Percentiles rank a stretch among this genome's conserved stretches.
These are phyloP conservation scores for Suhomyces maxii DNA, from an alignment of 1,139 yeast species.

Conservation along the genomic window DNA sequence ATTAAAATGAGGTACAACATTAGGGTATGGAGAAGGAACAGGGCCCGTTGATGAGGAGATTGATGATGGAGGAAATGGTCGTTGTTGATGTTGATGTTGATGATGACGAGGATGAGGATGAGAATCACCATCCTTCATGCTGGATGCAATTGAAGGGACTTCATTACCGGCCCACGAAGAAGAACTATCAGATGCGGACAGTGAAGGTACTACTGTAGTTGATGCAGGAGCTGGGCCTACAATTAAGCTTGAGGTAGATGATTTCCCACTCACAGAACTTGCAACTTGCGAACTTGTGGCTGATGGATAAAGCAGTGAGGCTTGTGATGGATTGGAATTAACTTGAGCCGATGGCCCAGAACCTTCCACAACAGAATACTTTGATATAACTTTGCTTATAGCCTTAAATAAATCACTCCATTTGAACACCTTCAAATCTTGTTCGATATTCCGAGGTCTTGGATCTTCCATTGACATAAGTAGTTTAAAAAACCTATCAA, in stretches of 20 bases:
- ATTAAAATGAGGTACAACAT: not conserved
- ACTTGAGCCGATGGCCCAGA: not conserved
- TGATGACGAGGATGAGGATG: too few relatives aligned
- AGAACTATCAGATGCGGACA: too few relatives aligned
- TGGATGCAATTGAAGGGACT: too few relatives aligned
- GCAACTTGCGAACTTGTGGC: not conserved
- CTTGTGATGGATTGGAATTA: not conserved
- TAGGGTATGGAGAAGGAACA: not conserved
- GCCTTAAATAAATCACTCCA: conserved; percentile 61
- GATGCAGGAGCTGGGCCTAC: too few relatives aligned
- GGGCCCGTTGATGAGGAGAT: not conserved
- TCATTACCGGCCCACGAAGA: too few relatives aligned
- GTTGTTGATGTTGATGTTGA: too few relatives aligned
- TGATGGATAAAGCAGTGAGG: not conserved
- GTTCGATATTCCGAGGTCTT: conserved; percentile 70
- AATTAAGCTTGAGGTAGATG: too few relatives aligned
- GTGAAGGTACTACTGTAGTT: too few relatives aligned
- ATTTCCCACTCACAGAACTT: too few relatives aligned
- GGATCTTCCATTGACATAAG: conserved; percentile 69
- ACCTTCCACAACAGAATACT: conserved; percentile 39
- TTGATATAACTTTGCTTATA: conserved; percentile 58
- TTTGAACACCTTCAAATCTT: conserved; percentile 67
- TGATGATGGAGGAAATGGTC: too few relatives aligned
- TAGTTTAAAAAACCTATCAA: conserved; percentile 51
- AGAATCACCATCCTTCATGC: too few relatives aligned